phyloP scores from a whole-genome alignment of 192 early-diverging fungal genomes.

The Borealophlyctis nickersoniae region DNA sequence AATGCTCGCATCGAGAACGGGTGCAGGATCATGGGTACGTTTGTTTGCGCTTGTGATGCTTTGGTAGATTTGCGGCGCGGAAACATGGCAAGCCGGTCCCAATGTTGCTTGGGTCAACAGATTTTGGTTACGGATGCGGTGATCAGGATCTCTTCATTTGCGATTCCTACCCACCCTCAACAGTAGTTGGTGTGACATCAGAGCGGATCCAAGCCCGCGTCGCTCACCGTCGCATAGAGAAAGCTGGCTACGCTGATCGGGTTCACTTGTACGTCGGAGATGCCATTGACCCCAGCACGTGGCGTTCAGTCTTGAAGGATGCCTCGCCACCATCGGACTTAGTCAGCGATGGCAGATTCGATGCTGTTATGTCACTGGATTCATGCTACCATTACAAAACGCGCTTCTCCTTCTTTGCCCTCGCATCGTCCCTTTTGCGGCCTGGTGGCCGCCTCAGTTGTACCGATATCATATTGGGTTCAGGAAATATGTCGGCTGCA shows the following conservation, averaged over 20 bases:
- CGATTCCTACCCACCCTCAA: conserved; percentile 6
- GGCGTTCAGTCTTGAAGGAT: conserved; percentile 3
- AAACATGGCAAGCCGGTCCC: not conserved
- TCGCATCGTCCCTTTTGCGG: not conserved
- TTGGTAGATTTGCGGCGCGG: not conserved
- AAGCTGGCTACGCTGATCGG: not conserved
- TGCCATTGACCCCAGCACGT: conserved; percentile 20
- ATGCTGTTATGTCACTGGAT: conserved; percentile 30
- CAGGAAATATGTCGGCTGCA: not conserved
- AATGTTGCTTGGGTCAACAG: conserved; percentile 13
- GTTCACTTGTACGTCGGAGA: conserved; percentile 26
- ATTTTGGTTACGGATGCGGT: conserved; percentile 43
- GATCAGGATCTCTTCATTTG: conserved; percentile 33
- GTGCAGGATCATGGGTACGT: conserved; percentile 5
- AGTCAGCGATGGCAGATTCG: conserved; percentile 13
- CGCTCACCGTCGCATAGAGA: conserved; percentile 12
- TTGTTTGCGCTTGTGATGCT: not conserved
- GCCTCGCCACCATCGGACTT: not conserved
- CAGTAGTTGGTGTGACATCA: conserved; percentile 26
- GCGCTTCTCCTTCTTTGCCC: conserved; percentile 21
- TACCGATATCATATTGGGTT: conserved; percentile 33
- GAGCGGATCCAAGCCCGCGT: conserved; percentile 30
- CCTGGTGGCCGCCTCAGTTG: conserved; percentile 13
- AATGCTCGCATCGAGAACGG: not conserved
- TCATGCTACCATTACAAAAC: conserved; percentile 39